phyloP scores from a whole-genome alignment of 305 asterid species.

The Plantago lanceolata region DNA sequence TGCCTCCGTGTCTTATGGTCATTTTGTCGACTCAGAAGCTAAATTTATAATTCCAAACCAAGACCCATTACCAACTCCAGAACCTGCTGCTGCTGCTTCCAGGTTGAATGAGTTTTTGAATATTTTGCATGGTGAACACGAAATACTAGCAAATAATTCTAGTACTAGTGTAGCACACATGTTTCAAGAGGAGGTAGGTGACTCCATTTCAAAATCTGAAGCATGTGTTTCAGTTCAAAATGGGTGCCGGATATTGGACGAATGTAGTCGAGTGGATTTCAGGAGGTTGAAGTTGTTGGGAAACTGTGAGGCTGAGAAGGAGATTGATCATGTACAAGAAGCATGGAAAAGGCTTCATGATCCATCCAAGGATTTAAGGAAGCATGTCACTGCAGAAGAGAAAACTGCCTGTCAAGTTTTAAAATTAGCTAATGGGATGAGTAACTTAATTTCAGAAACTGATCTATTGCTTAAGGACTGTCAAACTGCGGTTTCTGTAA shows the following conservation, averaged over 20 bases:
- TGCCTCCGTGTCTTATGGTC: conserved; percentile 48
- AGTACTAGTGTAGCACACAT: conserved; percentile 28
- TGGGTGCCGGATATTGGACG: conserved; percentile 58
- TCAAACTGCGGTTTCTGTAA: conserved; percentile 44
- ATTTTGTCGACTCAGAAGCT: conserved; percentile 34
- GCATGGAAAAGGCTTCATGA: conserved; percentile 64
- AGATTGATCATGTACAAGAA: conserved; percentile 47
- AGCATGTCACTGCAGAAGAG: conserved; percentile 60
- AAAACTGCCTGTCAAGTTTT: conserved; percentile 47
- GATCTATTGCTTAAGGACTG: conserved; percentile 64
- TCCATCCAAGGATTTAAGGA: conserved; percentile 36
- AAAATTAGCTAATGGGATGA: conserved; percentile 44
- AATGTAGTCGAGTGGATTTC: conserved; percentile 72
- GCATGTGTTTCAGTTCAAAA: conserved; percentile 41
- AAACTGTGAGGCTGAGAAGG: conserved; percentile 28
- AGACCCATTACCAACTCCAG: conserved; percentile 30
- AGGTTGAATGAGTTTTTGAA: conserved; percentile 23
- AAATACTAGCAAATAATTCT: conserved; percentile 32
- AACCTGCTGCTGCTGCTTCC: conserved; percentile 29
- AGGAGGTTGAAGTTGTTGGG: conserved; percentile 31
- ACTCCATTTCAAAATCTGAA: conserved; percentile 48
- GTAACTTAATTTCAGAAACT: conserved; percentile 65
- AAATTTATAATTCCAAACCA: conserved; percentile 32
- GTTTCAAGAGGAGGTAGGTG: conserved; percentile 56
- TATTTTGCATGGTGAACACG: conserved; percentile 28